Conservation (phyloP, 495 filamentous ascomycete species). For the Pseudotulostoma volvatum region DNA sequence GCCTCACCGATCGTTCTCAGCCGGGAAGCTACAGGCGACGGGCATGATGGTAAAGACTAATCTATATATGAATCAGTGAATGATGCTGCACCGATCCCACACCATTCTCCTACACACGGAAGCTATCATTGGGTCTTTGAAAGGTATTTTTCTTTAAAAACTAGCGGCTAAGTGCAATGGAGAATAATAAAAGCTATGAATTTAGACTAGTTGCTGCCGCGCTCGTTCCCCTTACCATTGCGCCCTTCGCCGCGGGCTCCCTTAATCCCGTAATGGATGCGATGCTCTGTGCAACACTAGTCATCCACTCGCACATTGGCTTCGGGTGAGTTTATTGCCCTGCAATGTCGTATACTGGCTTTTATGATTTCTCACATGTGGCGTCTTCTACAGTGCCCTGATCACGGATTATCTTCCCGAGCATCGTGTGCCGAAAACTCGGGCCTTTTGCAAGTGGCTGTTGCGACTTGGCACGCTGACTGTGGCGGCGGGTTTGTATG, state of each 20-base stretch:
- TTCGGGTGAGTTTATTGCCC: constrained; percentile 65
- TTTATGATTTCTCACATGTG: constrained; percentile 9
- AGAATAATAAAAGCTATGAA: constrained; percentile 5
- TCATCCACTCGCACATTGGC: constrained; percentile 88
- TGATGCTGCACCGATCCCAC: constrained; percentile 65
- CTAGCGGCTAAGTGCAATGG: not conserved
- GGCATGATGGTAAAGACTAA: not conserved
- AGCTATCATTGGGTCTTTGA: constrained; percentile 99
- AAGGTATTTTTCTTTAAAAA: constrained; percentile 34
- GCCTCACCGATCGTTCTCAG: constrained; percentile 1
- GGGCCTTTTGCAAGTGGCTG: constrained; percentile 51
- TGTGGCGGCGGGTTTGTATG: constrained; percentile 80
- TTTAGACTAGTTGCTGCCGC: constrained; percentile 50
- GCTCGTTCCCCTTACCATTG: constrained; percentile 72
- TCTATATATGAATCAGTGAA: constrained; percentile 57
- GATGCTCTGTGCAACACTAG: constrained; percentile 60
- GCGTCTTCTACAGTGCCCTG: constrained; percentile 33
- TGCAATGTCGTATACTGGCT: no score
- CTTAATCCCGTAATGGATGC: constrained; percentile 83
- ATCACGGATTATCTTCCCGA: constrained; percentile 84
- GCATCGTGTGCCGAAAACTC: constrained; percentile 48
- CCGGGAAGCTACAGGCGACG: not conserved
- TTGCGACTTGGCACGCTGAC: constrained; percentile 62
- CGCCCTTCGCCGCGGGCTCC: constrained; percentile 81
- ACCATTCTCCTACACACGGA: constrained; percentile 57